Conservation (phyloP, 1,284 basidiomycete genomes). For the Spongispora temasekensis region DNA sequence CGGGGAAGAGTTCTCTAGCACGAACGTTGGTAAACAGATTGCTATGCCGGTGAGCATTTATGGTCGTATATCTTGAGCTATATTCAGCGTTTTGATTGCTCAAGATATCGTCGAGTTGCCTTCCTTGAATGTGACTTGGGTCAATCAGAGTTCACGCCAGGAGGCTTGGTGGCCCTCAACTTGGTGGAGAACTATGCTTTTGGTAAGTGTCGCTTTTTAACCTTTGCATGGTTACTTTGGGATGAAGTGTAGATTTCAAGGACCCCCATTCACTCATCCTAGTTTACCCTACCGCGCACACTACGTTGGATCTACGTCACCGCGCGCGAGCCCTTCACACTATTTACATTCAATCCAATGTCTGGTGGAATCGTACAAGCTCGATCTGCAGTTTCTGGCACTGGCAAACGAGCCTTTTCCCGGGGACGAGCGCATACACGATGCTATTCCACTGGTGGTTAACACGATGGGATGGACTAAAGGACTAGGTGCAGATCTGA, state of each 20-base stretch:
- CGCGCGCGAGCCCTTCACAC: constrained; percentile 76
- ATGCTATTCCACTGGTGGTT: constrained; percentile 81
- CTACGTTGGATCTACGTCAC: constrained; percentile 81
- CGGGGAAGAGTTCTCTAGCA: constrained; percentile 89
- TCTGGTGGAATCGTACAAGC: constrained; percentile 69
- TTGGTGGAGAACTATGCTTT: constrained; percentile 69
- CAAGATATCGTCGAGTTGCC: constrained; percentile 74
- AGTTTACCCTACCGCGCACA: constrained; percentile 74
- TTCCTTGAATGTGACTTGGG: constrained; percentile 93
- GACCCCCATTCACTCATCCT: constrained; percentile 85
- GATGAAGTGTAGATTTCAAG: constrained; percentile 39
- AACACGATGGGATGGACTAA: constrained; percentile 99
- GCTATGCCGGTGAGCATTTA: constrained; percentile 49
- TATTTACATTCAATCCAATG: constrained; percentile 75
- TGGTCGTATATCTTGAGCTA: background rate
- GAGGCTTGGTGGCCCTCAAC: constrained; percentile 83
- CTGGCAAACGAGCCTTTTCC: constrained; percentile 25
- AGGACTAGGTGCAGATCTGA: constrained; percentile 87
- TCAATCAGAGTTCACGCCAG: constrained; percentile 91
- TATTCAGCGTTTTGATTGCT: background rate
- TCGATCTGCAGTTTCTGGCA: constrained; percentile 64
- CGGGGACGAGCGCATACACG: constrained; percentile 45
- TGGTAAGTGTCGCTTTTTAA: constrained; percentile 47
- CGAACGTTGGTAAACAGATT: constrained; percentile 76
- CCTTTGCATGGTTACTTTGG: background rate